Evolutionary conservation across 495 filamentous ascomycete species (phyloP).

Genomic region (Hypoxylon cercidicola): DNA sequence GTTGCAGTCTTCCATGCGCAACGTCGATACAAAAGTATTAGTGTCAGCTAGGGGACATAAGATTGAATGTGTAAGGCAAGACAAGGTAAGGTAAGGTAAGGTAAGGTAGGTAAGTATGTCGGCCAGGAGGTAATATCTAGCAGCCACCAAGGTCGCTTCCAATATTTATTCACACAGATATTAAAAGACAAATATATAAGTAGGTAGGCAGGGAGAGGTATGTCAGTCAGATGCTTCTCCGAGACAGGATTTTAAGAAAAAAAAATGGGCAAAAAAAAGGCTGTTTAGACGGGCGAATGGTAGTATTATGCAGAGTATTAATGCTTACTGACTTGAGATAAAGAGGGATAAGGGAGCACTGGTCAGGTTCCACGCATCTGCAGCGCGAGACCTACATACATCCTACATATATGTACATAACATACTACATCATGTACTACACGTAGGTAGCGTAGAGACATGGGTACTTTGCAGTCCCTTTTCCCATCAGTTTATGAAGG

Average conservation of each 20-base stretch:
- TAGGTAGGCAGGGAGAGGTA: too few relatives aligned
- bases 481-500: not conserved
- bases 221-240: too few relatives aligned
- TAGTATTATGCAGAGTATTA: not conserved
- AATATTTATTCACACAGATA: too few relatives aligned
- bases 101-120: too few relatives aligned
- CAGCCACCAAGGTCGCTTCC: too few relatives aligned
- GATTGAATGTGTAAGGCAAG: too few relatives aligned
- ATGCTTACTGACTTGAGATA: not conserved
- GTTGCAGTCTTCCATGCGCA: conserved; percentile 25
- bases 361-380: too few relatives aligned
- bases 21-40: conserved; percentile 17
- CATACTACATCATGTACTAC: not conserved
- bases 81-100: too few relatives aligned
- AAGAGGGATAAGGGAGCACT: conserved; percentile 1
- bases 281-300: not conserved
- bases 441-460: not conserved
- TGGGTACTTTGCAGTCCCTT: not conserved
- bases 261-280: too few relatives aligned
- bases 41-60: not conserved
- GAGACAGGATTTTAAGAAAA: too few relatives aligned
- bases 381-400: conserved; percentile 1
- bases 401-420: not conserved
- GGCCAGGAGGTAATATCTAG: too few relatives aligned
- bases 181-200: too few relatives aligned